Evolutionary conservation across 352 stramenopile genomes (phyloP).

Genomic region (Lagenidium giganteum): DNA sequence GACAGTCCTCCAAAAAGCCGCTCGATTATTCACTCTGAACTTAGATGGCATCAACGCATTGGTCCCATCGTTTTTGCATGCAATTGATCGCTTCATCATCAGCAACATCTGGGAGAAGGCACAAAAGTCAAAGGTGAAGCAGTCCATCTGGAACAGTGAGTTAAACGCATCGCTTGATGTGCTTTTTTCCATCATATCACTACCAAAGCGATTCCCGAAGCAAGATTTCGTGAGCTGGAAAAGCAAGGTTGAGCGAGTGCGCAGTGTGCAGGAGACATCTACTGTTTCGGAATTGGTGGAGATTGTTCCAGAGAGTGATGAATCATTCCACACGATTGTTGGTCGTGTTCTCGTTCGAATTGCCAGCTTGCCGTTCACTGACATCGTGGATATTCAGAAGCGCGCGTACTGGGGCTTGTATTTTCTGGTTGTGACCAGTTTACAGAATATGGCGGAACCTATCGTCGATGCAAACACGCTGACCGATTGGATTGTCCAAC

Average conservation of each 20-base stretch:
- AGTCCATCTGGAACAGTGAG: conserved; percentile 79
- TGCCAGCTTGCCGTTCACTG: conserved; percentile 60
- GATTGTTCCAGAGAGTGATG: conserved; percentile 61
- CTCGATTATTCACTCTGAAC: conserved; percentile 73
- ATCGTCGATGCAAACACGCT: conserved; percentile 41
- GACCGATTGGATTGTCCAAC: conserved; percentile 71
- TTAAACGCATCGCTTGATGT: conserved; percentile 72
- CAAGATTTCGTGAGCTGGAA: conserved; percentile 81
- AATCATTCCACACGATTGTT: conserved; percentile 67
- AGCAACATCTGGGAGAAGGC: conserved; percentile 73
- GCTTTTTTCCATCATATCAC: conserved; percentile 62
- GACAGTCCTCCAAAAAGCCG: conserved; percentile 72
- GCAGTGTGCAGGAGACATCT: conserved; percentile 21
- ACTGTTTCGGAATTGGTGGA: conserved; percentile 47
- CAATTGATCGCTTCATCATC: conserved; percentile 80
- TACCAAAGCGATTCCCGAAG: conserved; percentile 67
- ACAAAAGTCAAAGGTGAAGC: conserved; percentile 59
- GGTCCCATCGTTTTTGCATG: conserved; percentile 75
- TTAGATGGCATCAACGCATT: conserved; percentile 73
- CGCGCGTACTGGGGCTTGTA: conserved; percentile 78
- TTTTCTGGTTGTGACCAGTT: conserved; percentile 65
- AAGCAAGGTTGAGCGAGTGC: conserved; percentile 52
- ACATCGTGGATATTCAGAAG: conserved; percentile 78
- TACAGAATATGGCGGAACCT: conserved; percentile 24
- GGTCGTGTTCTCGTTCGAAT: conserved; percentile 76